Evolutionary conservation across 1,284 basidiomycete species (phyloP), one percentile per base, ranked within the genome.

Genomic region (Leccinum olivaceoglutinosum): DNA sequence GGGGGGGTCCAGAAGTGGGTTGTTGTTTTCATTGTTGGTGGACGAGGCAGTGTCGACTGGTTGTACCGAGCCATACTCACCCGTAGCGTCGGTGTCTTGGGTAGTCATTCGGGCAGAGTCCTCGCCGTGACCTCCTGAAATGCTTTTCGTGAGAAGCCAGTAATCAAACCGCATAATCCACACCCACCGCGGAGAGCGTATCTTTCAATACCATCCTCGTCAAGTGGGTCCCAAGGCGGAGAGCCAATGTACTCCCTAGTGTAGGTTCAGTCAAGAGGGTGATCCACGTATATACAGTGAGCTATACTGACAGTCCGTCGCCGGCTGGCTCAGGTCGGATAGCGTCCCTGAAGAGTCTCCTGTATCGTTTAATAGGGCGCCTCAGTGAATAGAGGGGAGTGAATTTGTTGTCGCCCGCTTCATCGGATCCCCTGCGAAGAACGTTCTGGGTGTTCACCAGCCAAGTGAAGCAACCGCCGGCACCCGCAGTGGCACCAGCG

Each of bases 161-260:
- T 16, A 18, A 63, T 14, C 25, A 25, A 16, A 36, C 3, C 9
- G 6, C 11, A 25, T 51, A 54, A 32, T n/a, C 44, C 5, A 61
- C 14, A 58, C 64, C 55, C 14, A 66, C 65, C n/a, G 53, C 49
- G 44, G 66, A 61, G 5, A 64, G 25, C 4, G 29, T 25, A 49
- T 65, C 62, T 32, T 12, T 63, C 63, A 38, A 6, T 18, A n/a
- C 71, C 73, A 1, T 75, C 72, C 18, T 70, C 68, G 34, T 71
- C 67, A 14, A 75, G 71, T 2, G 74, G 73, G 4, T 72, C 68
- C 71, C 73, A 72, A 8, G 71, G 73, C 1, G 63, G 57, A 1
- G 34, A 12, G 18, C 60, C 70, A n/a, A 56, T 29, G 58, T 54
- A 56, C 73, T 70, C 73, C 21, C 73, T 74, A 12, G 14, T 21